Percentiles rank a stretch among this genome's conserved stretches.
Evolutionary conservation across 805 yeast species (phyloP).

Genomic region (Hanseniaspora lachancei): DNA sequence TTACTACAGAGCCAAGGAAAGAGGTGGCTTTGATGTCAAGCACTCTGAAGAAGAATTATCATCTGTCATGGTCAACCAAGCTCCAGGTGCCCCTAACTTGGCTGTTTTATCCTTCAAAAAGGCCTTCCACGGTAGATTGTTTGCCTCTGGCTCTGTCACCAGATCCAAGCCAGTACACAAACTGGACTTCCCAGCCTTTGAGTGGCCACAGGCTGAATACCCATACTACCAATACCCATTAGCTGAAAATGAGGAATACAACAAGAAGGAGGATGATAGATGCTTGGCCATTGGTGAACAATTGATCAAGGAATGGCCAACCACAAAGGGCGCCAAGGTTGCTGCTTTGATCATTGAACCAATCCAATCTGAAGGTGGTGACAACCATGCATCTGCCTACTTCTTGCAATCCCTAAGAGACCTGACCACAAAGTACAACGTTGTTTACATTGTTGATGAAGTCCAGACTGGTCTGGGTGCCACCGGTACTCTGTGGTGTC

Average conservation of each 20-base stretch:
- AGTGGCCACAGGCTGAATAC: constrained; percentile 94
- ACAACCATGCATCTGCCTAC: constrained; percentile 50
- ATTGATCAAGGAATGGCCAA: constrained; percentile 48
- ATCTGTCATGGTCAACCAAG: constrained; percentile 63
- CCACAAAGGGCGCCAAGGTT: constrained; percentile 38
- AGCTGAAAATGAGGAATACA: constrained; percentile 47
- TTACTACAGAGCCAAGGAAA: constrained; percentile 43
- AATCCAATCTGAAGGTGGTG: constrained; percentile 67
- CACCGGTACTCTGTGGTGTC: constrained; percentile 62
- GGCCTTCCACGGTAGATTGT: constrained; percentile 90
- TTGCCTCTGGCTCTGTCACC: constrained; percentile 83
- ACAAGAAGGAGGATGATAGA: constrained; percentile 66
- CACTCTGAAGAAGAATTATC: constrained; percentile 58
- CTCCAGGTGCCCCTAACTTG: constrained; percentile 81
- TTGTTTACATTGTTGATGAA: constrained; percentile 54
- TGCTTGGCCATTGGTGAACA: constrained; percentile 68
- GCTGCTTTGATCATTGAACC: constrained; percentile 89
- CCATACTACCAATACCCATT: constrained; percentile 79
- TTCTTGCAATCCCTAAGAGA: constrained; percentile 54
- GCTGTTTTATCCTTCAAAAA: constrained; percentile 75
- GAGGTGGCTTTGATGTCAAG: constrained; percentile 40
- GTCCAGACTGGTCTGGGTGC: constrained; percentile 69
- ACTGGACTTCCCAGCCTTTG: constrained; percentile 80
- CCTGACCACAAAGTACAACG: constrained; percentile 42
- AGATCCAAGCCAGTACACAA: constrained; percentile 93